Base-by-base conservation (phyloP, 371 early-diverging fungal genomes). In the Chytridiales sp. region DNA sequence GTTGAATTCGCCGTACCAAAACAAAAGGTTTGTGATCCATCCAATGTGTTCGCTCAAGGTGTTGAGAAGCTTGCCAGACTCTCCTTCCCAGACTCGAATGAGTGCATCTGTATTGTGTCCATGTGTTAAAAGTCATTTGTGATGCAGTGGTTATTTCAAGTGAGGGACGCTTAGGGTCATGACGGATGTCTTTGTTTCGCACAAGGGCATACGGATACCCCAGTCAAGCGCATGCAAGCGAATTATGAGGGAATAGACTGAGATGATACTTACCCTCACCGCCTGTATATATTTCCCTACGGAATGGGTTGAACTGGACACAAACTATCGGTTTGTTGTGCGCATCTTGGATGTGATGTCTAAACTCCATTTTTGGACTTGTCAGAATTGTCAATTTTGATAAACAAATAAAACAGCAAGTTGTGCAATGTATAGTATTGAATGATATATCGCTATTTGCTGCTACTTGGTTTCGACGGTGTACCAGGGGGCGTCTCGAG, bases 81-180 rank as follows among this genome's bases (percentile, higher is more conserved):
- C 80, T 0, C 47, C 44, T 29, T 80, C 80, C 74, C 80, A 80
- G 6, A 77, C 73, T 29, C 67, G 44, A 26, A 80, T 75, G n/a
- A 68, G 41, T 4, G 72, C 51, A 56, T 80, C 80, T 78, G 29
- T 2, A n/a, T 4, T 34, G 34, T 21, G 21, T n/a, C 21, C 15
- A 30, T 49, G 8, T 17, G 26, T 17, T 9, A 47, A 30, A 15
- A 13, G 13, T n/a, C 22, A 15, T 15, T 40, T 50, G 17, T 3
- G 38, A 40, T 13, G 44, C 11, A 11, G 44, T 11, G 44, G 6
- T 21, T n/a, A n/a, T n/a, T n/a, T n/a, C n/a, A n/a, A n/a, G n/a
- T n/a, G n/a, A n/a, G n/a, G n/a, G n/a, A n/a, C n/a, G n/a, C n/a
- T n/a, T n/a, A n/a, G n/a, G n/a, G n/a, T n/a, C n/a, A n/a, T n/a